Evolutionary conservation across 2,329 filamentous ascomycete species (phyloP), one percentile per base, ranked within the genome.

Genomic region (Nemania bipapillata): DNA sequence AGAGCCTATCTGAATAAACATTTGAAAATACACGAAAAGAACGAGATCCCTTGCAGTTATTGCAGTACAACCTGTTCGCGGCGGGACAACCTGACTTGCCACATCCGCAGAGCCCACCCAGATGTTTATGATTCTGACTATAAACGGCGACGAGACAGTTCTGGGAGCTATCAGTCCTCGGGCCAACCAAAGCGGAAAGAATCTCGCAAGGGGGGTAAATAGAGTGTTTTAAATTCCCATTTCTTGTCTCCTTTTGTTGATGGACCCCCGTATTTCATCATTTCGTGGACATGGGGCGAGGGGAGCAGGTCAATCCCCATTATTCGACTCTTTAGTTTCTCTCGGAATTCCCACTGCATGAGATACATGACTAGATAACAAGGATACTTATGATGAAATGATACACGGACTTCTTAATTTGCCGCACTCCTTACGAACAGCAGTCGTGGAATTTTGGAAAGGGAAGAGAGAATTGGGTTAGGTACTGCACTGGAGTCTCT

Each of bases 1-100:
- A 7, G 2, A 24, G 52, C 69, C 5, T 71, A 73, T 40, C n/a
- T 69, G 30, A 65, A 61, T 4, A 73, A 73, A 28, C 71, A 71
- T 55, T 6, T 54, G 35, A 65, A 59, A 26, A 66, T 5, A 0
- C 70, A 72, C 24, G 24, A 65, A 12, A 45, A 53, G 3, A 47
- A 20, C 6, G 15, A 22, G 26, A 55, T 59, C 12, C 35, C 47
- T 26, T 74, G 72, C 32, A 20, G 52, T 8, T 4, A 58, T 7
- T 74, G 71, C 35, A 20, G 3, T 11, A 69, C 47, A 9, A n/a
- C 6, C 1, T 71, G 58, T 17, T 66, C 59, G 3, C 53, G 66
- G 12, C 30, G 15, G n/a, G 70, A 73, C 45, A 72, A 73, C 53
- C 45, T 30, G 11, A 69, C 26, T 4, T 45, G 8, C 20, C 70